Percentiles rank a stretch among this genome's conserved stretches.
Evolutionary conservation across 805 yeast genomes (phyloP).

Genomic region (Metschnikowia continentalis): DNA sequence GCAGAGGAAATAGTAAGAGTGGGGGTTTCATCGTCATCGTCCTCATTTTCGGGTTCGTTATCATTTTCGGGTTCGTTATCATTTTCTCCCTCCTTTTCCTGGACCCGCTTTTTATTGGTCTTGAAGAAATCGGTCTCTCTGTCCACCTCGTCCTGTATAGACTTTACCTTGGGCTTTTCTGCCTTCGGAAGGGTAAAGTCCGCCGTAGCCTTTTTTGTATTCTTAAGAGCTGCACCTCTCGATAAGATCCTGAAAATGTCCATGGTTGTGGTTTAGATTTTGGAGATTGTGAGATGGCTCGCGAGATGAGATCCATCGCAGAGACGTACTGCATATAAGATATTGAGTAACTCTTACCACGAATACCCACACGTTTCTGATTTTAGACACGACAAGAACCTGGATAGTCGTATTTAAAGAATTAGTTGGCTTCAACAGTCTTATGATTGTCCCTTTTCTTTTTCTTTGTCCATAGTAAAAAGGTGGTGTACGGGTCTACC

Average conservation of each 20-base stretch:
- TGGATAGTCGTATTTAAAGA: too few species aligned
- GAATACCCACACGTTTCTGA: too few species aligned
- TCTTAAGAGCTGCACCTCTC: conserved; percentile 79
- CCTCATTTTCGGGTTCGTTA: conserved; percentile 15
- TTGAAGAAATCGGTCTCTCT: conserved; percentile 82
- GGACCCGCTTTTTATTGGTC: conserved; percentile 11
- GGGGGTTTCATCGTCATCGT: conserved; percentile 19
- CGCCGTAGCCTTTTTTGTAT: conserved; percentile 43
- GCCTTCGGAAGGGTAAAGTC: conserved; percentile 33
- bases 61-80: conserved; percentile 12
- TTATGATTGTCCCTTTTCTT: too few species aligned
- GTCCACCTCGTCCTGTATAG: conserved; percentile 49
- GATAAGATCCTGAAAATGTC: conserved; percentile 84
- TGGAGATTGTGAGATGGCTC: background rate
- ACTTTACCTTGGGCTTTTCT: conserved; percentile 29
- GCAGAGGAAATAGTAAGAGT: conserved; percentile 40
- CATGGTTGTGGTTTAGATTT: conserved; percentile 40
- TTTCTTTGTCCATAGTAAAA: too few species aligned
- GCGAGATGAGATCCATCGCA: background rate
- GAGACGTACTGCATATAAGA: too few species aligned
- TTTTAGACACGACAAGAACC: too few species aligned
- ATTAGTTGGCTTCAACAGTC: too few species aligned
- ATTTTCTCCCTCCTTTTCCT: background rate
- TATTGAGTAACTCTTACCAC: too few species aligned
- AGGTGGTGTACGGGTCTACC: background rate